phyloP scores from a whole-genome alignment of 148 eudicot genomes.

The Fagopyrum homotropicum region DNA sequence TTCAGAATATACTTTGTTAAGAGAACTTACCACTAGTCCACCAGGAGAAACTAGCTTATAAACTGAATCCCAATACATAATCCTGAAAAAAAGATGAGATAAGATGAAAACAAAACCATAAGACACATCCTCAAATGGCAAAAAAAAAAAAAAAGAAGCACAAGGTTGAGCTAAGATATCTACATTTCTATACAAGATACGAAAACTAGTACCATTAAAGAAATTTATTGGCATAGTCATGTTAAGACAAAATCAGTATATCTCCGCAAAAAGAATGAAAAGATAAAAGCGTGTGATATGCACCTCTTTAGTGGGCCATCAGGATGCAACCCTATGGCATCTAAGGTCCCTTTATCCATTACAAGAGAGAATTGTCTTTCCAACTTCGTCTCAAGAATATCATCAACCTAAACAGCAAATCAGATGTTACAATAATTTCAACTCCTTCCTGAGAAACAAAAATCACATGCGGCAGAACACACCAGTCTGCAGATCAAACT shows the following conservation, averaged over 20 bases:
- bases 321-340: slow-evolving; percentile 98
- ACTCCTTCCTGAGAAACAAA: background rate
- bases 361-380: slow-evolving; percentile 68
- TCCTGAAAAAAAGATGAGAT: slow-evolving; percentile 36
- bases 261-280: background rate
- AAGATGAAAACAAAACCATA: background rate
- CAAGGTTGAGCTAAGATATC: background rate
- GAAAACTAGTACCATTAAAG: background rate
- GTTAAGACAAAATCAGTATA: background rate
- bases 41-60: slow-evolving; percentile 78
- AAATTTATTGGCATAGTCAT: background rate
- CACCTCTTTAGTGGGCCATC: slow-evolving; percentile 94
- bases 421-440: slow-evolving; percentile 7
- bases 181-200: background rate
- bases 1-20: background rate
- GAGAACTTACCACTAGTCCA: slow-evolving; percentile 68
- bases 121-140: background rate
- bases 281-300: background rate
- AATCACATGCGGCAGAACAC: background rate
- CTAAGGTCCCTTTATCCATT: slow-evolving; percentile 92
- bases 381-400: slow-evolving; percentile 83
- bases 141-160: background rate
- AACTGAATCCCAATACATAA: slow-evolving; percentile 95
- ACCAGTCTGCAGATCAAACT: background rate
- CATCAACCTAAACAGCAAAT: slow-evolving; percentile 71